phyloP scores from a whole-genome alignment of 495 filamentous ascomycete genomes.

The Antarctomyces pellizariae region DNA sequence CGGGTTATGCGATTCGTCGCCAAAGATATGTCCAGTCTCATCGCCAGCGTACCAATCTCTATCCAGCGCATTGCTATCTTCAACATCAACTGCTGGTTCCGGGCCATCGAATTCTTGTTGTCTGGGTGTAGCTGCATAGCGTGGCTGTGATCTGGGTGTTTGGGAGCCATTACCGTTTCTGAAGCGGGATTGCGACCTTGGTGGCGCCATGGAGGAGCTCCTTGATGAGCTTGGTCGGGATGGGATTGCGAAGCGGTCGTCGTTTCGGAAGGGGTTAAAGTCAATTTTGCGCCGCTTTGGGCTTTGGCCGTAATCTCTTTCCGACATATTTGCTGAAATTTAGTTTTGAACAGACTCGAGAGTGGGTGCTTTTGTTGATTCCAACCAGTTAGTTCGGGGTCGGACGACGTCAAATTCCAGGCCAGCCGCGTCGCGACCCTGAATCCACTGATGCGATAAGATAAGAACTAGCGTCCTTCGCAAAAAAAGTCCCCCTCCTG shows the following conservation, averaged over 20 bases:
- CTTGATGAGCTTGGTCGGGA: slow-evolving; percentile 24
- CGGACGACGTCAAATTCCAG: no score
- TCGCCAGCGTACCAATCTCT: slow-evolving; percentile 73
- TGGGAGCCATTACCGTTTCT: slow-evolving; percentile 15
- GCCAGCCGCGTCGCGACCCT: no score
- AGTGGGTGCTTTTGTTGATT: no score
- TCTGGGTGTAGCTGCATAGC: slow-evolving; percentile 21
- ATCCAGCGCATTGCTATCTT: slow-evolving; percentile 42
- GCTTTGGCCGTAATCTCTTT: slow-evolving; percentile 22
- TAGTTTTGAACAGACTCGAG: no score
- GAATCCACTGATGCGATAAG: no score
- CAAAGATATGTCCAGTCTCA: slow-evolving; percentile 52
- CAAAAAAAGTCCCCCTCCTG: no score
- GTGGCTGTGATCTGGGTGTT: slow-evolving; percentile 23
- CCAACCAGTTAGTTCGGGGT: no score
- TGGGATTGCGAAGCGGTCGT: slow-evolving; percentile 28
- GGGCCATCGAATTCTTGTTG: slow-evolving; percentile 29
- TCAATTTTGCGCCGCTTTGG: slow-evolving; percentile 40
- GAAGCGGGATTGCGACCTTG: slow-evolving; percentile 15
- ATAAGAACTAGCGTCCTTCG: no score
- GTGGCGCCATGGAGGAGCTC: slow-evolving; percentile 13
- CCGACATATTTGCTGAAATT: no score
- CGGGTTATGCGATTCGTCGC: slow-evolving; percentile 50
- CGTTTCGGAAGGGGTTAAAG: slow-evolving; percentile 27
- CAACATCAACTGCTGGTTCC: slow-evolving; percentile 21